Percentiles rank a stretch among this genome's conserved stretches.
Conservation (phyloP, 2,329 filamentous ascomycete species). For the Ophiosphaerella narmari region DNA sequence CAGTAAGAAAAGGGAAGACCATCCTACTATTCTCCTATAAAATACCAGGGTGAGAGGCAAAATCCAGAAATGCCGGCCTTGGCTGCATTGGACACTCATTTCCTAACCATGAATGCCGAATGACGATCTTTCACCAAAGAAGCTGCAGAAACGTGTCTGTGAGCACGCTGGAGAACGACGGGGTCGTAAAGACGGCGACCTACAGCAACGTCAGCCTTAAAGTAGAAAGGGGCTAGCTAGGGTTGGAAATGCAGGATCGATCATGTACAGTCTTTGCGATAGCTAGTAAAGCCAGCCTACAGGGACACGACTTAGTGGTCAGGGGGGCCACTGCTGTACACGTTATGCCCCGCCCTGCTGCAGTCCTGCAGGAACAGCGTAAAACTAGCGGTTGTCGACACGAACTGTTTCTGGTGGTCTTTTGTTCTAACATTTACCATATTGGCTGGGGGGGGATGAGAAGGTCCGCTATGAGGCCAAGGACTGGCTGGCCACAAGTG, state of each 20-base stretch:
- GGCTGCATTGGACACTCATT: conserved; percentile 5
- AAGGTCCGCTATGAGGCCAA: neutral
- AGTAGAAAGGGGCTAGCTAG: neutral
- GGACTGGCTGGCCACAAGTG: neutral
- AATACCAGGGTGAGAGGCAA: neutral
- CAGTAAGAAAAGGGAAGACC: neutral
- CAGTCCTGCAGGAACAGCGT: too few species aligned
- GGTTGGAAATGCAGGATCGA: neutral
- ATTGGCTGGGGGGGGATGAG: neutral
- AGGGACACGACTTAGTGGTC: neutral
- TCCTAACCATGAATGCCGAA: neutral
- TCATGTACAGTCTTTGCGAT: neutral
- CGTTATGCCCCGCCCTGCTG: too few species aligned
- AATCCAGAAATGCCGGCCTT: conserved; percentile 3
- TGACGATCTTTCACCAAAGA: neutral
- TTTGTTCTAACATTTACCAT: too few species aligned
- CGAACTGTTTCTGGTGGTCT: too few species aligned
- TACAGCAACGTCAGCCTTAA: neutral
- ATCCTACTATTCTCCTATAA: neutral
- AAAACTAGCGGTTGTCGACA: too few species aligned
- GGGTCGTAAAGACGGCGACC: too few species aligned
- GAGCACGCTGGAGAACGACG: neutral
- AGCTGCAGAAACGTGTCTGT: neutral
- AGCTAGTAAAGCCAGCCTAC: neutral
- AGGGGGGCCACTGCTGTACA: too few species aligned